A percentile compares a stretch with the other conserved stretches of the same genome.
Conservation (phyloP, 768 basidiomycete species). For the Clavulina sp. region DNA sequence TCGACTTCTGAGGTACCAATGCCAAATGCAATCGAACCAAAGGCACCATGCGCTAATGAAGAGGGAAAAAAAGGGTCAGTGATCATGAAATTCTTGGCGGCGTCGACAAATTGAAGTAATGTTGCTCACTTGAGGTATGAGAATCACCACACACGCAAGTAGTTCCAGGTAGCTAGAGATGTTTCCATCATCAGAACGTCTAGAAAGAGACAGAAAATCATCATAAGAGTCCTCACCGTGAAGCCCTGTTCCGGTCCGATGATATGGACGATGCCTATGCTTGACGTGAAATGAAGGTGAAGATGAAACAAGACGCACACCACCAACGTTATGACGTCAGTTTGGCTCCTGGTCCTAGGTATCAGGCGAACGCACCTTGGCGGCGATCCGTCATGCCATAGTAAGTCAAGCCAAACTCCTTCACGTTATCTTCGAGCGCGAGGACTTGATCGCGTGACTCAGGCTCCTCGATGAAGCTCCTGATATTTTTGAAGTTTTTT, state of each 20-base stretch:
- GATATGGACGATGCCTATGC: conserved; percentile 68
- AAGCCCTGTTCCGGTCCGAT: conserved; percentile 93
- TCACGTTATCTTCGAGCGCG: conserved; percentile 77
- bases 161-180: conserved; percentile 47
- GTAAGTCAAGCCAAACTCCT: conserved; percentile 81
- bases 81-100: not conserved
- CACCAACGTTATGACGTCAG: not conserved
- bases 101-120: not conserved
- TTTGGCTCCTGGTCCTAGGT: no score
- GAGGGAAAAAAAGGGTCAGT: not conserved
- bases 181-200: not conserved
- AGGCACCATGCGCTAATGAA: conserved; percentile 80
- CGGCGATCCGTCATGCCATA: conserved; percentile 81
- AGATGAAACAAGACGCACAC: not conserved
- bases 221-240: conserved; percentile 44
- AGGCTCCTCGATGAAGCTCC: conserved; percentile 62
- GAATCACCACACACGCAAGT: conserved; percentile 87
- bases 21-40: conserved; percentile 83
- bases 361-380: conserved; percentile 56
- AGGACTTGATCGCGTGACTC: conserved; percentile 72
- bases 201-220: not conserved
- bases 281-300: conserved; percentile 5
- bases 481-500: conserved; percentile 54
- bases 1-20: conserved; percentile 92
- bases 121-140: conserved; percentile 64